Base-by-base conservation (phyloP, 2,329 filamentous ascomycete species). In the Trematosphaeria pertusa region DNA sequence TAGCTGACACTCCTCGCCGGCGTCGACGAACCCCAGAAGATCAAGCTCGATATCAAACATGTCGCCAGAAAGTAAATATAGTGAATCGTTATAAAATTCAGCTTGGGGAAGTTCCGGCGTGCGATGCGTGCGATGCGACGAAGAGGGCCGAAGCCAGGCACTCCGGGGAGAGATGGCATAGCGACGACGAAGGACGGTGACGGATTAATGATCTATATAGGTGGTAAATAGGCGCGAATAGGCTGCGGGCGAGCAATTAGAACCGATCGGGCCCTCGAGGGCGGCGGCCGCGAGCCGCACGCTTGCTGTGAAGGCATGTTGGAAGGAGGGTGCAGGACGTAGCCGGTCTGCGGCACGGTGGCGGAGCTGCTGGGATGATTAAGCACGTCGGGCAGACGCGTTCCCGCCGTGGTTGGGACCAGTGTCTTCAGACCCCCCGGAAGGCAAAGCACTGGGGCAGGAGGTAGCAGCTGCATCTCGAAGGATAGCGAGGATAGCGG, bases 11-110 rank as follows among this genome's bases (percentile, higher is more conserved):
- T 81, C 41, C 72, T 66, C 14, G 69, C 62, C 0, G 82, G 80
- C 1, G 75, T 75, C 0, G 82, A 83, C 0, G 79, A 75, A 7
- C 75, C 78, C 78, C 80, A 89, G 60, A 88, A 85, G 40, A 89
- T 78, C 46, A 82, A 54, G 11, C 84, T 84, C 40, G 75, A 76
- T 15, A 86, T 21, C 5, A 88, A 62, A 40, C 76, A 78, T 5
- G 79, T 79, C 9, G 72, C 48, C 50, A 87, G 75, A 64, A 89
- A 89, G 70, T 88, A 89, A 39, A 77, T 65, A 70, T 88, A 87
- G 63, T 89, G 87, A 5, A 88, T 59, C 2, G 81, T 84, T 58
- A 87, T 81, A 64, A 83, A 87, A 56, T 85, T 86, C 50, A 83
- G 66, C 4, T 76, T 73, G 8, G 77, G 78, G 7, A 76, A 40